phyloP scores from a whole-genome alignment of 2,329 filamentous ascomycete genomes.

The Diplodia sapinea region DNA sequence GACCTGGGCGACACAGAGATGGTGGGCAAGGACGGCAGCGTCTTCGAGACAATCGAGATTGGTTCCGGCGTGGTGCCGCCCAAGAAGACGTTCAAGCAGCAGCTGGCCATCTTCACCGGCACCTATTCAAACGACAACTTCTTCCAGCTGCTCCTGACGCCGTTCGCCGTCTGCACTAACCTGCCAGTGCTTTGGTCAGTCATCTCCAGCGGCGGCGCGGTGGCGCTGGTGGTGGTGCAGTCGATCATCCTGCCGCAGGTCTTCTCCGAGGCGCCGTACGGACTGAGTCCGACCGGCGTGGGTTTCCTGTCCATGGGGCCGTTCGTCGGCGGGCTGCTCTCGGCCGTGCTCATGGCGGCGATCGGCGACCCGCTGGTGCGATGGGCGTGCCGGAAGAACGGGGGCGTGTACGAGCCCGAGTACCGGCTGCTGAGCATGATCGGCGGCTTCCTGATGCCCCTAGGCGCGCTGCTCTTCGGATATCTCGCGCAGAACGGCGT shows the following conservation, averaged over 20 bases:
- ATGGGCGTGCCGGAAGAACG: constrained; percentile 38
- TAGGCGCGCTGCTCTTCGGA: constrained; percentile 51
- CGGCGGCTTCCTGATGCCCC: constrained; percentile 37
- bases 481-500: constrained; percentile 37
- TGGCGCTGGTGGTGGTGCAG: constrained; percentile 52
- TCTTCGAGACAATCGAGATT: constrained; percentile 17
- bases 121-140: constrained; percentile 48
- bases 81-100: constrained; percentile 47
- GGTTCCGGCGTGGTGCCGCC: constrained; percentile 21
- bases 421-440: constrained; percentile 34
- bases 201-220: constrained; percentile 53
- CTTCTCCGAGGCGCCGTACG: constrained; percentile 44
- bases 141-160: constrained; percentile 50
- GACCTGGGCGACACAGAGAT: constrained; percentile 7
- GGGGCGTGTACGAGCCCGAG: constrained; percentile 40
- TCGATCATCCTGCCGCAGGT: constrained; percentile 54
- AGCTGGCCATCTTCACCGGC: constrained; percentile 48
- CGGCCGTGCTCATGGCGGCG: constrained; percentile 51
- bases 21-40: constrained; percentile 18
- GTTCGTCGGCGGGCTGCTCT: constrained; percentile 42
- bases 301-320: constrained; percentile 52
- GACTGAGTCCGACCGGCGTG: constrained; percentile 53
- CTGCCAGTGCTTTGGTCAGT: constrained; percentile 59
- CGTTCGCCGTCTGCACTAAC: constrained; percentile 58
- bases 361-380: constrained; percentile 36